Conservation (phyloP, 192 early-diverging fungal genomes). For the Jimgerdemannia flammicorona region DNA sequence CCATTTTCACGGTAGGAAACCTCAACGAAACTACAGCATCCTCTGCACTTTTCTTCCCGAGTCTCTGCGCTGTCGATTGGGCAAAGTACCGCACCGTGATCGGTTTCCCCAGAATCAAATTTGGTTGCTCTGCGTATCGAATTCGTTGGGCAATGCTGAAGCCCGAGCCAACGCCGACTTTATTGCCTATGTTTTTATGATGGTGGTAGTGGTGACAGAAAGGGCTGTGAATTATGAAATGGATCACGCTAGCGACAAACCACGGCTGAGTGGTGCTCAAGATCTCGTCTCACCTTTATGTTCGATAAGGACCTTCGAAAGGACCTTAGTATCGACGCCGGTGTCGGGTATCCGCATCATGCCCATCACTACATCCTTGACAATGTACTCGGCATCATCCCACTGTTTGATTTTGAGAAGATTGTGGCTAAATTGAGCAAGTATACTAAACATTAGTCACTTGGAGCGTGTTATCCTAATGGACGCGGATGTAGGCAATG, state of each 20-base stretch:
- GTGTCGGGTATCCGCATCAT: slow-evolving; percentile 34
- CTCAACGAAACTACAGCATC: slow-evolving; percentile 28
- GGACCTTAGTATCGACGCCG: slow-evolving; percentile 27
- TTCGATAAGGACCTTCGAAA: slow-evolving; percentile 39
- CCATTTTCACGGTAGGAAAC: slow-evolving; percentile 51
- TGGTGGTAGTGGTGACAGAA: background rate
- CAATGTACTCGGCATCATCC: slow-evolving; percentile 47
- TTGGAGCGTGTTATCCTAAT: no score
- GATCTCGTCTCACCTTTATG: slow-evolving; percentile 29
- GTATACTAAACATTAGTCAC: background rate
- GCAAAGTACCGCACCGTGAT: slow-evolving; percentile 52
- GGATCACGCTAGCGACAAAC: no score
- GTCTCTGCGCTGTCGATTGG: slow-evolving; percentile 26
- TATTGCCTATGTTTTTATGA: slow-evolving; percentile 18
- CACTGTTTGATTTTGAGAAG: slow-evolving; percentile 52
- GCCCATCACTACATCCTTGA: slow-evolving; percentile 38
- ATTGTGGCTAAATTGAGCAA: slow-evolving; percentile 26
- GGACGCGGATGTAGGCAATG: no score
- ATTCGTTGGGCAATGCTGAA: slow-evolving; percentile 40
- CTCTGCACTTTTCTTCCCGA: background rate
- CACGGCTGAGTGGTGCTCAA: no score
- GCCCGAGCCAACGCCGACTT: slow-evolving; percentile 53
- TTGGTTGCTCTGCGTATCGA: slow-evolving; percentile 37
- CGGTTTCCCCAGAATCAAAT: slow-evolving; percentile 41
- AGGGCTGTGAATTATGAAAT: background rate